A percentile compares a stretch with the other conserved stretches of the same genome.
These are phyloP conservation scores for Phaeoacremonium minimum DNA, from an alignment of 2,329 filamentous ascomycete genomes.

Conservation along the genomic window DNA sequence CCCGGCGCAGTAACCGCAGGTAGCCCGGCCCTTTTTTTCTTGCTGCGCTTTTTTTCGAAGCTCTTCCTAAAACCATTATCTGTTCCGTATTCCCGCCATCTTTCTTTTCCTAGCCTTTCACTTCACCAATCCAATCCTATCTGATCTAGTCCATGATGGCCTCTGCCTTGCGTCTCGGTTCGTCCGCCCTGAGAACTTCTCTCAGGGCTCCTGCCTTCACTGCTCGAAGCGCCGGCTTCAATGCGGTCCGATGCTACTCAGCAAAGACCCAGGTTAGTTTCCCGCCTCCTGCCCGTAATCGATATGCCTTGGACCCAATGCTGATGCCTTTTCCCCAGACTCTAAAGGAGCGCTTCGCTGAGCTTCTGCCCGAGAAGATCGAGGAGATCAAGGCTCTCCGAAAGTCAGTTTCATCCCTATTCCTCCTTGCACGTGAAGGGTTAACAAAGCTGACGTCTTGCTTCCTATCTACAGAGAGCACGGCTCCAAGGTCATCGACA, in stretches of 20 bases:
- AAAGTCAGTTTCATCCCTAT: slow-evolving; percentile 63
- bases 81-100: slow-evolving; percentile 23
- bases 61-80: slow-evolving; percentile 19
- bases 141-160: slow-evolving; percentile 61
- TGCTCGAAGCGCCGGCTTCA: slow-evolving; percentile 69
- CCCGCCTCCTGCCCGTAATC: slow-evolving; percentile 17
- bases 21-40: too few relatives aligned
- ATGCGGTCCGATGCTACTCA: slow-evolving; percentile 85
- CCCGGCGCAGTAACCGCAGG: too few relatives aligned
- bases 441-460: slow-evolving; percentile 21
- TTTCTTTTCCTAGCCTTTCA: slow-evolving; percentile 30
- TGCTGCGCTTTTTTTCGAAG: slow-evolving; percentile 14
- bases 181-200: slow-evolving; percentile 76
- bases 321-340: slow-evolving; percentile 52
- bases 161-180: slow-evolving; percentile 75
- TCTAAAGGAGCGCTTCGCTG: slow-evolving; percentile 97
- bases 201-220: slow-evolving; percentile 63
- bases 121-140: slow-evolving; percentile 21
- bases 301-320: slow-evolving; percentile 11
- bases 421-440: too few relatives aligned
- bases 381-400: slow-evolving; percentile 97
- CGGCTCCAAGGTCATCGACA: slow-evolving; percentile 90
- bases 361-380: slow-evolving; percentile 91
- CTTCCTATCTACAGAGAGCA: slow-evolving; percentile 61
- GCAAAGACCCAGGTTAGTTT: slow-evolving; percentile 78